These are phyloP conservation scores for Cadophora gregata DNA, from an alignment of 2,329 filamentous ascomycete genomes.

Conservation along the genomic window DNA sequence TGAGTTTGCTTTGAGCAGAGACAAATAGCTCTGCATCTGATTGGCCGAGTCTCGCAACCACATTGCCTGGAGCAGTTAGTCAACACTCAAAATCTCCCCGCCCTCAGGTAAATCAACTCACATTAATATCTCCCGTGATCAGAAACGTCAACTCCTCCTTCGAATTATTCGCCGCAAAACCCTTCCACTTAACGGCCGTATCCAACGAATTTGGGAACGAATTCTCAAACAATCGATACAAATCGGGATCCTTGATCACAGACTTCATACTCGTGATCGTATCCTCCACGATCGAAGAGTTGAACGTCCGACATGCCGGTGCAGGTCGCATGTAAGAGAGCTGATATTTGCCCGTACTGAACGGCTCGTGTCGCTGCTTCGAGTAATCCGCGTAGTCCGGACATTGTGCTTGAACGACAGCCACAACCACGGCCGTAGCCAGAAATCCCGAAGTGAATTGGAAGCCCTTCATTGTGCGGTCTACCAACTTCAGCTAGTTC, in stretches of 20 bases:
- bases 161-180: slow-evolving; percentile 59
- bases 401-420: slow-evolving; percentile 49
- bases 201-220: slow-evolving; percentile 78
- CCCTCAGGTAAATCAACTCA: slow-evolving; percentile 2
- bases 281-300: slow-evolving; percentile 76
- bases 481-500: background rate
- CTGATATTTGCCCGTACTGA: slow-evolving; percentile 75
- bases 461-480: background rate
- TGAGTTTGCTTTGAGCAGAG: slow-evolving; percentile 60
- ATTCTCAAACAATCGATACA: slow-evolving; percentile 74
- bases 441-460: background rate
- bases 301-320: slow-evolving; percentile 80
- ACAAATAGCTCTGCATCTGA: slow-evolving; percentile 73
- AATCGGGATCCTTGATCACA: slow-evolving; percentile 76
- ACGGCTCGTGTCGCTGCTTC: slow-evolving; percentile 66
- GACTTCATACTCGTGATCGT: slow-evolving; percentile 73
- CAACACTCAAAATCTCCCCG: slow-evolving; percentile 50
- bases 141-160: slow-evolving; percentile 68
- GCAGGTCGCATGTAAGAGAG: slow-evolving; percentile 83
- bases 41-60: slow-evolving; percentile 87
- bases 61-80: slow-evolving; percentile 81
- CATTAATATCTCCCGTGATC: slow-evolving; percentile 59
- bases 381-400: slow-evolving; percentile 71
- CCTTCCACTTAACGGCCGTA: slow-evolving; percentile 74
- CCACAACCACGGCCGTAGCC: background rate